phyloP scores from a whole-genome alignment of 805 yeast genomes.

The Starmera amethionina region DNA sequence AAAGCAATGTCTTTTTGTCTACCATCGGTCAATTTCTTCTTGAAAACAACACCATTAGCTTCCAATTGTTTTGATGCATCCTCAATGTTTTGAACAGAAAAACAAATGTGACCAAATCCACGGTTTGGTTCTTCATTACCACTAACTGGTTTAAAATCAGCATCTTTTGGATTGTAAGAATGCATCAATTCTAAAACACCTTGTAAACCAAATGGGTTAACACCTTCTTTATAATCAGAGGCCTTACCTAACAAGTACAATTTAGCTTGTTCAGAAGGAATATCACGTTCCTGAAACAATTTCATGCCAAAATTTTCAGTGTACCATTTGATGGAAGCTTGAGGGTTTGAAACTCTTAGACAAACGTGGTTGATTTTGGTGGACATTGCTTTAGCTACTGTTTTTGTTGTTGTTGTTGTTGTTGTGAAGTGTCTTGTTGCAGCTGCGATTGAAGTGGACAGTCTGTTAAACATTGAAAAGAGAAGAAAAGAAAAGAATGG shows the following conservation, averaged over 20 bases:
- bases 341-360: conserved; percentile 76
- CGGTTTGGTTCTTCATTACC: conserved; percentile 81
- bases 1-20: conserved; percentile 91
- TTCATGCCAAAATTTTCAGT: conserved; percentile 65
- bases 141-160: conserved; percentile 48
- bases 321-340: conserved; percentile 64
- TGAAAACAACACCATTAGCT: conserved; percentile 56
- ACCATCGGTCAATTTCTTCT: conserved; percentile 82
- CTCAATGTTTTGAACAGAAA: conserved; percentile 74
- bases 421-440: too few relatives aligned
- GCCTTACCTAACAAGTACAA: conserved; percentile 57
- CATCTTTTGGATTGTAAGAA: conserved; percentile 54
- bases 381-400: conserved; percentile 6
- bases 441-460: too few relatives aligned
- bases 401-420: too few relatives aligned
- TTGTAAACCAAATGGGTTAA: conserved; percentile 13
- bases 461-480: too few relatives aligned
- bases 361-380: conserved; percentile 55
- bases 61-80: conserved; percentile 50
- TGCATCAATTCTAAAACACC: conserved; percentile 85
- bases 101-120: conserved; percentile 92
- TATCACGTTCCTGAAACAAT: conserved; percentile 39
- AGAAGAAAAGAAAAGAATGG: too few relatives aligned
- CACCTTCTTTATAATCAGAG: background rate
- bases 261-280: conserved; percentile 48